phyloP scores from a whole-genome alignment of 139 green algal species.

The Coccomyxa sp. region DNA sequence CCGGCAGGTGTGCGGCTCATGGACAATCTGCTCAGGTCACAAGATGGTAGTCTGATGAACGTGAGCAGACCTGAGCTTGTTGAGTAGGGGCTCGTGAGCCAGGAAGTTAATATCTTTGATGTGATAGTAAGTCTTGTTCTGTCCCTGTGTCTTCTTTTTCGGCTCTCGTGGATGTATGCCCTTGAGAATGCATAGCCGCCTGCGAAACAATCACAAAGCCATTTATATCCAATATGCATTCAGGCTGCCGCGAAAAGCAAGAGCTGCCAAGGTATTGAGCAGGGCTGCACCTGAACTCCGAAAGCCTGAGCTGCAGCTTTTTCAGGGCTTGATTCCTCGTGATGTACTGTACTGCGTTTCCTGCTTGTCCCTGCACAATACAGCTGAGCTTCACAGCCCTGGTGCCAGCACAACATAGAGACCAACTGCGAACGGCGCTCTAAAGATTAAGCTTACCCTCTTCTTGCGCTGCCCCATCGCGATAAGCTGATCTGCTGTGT shows the following conservation, averaged over 20 bases:
- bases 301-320: conserved; percentile 94
- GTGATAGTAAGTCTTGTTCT: conserved; percentile 99
- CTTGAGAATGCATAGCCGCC: conserved; percentile 97
- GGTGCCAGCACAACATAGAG: no score
- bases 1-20: no score
- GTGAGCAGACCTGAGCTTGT: conserved; percentile 67
- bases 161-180: conserved; percentile 96
- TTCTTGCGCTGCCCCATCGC: no score
- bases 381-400: background rate
- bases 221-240: no score
- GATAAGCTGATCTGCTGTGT: no score
- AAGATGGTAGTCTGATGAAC: background rate
- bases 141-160: conserved; percentile 88
- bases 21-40: background rate
- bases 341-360: conserved; percentile 85
- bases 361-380: conserved; percentile 39
- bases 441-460: no score
- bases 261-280: background rate
- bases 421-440: no score
- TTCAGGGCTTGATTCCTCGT: conserved; percentile 94
- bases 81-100: conserved; percentile 90
- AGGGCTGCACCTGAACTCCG: conserved; percentile 80
- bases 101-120: conserved; percentile 97
- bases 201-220: conserved; percentile 25
- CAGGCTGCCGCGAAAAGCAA: background rate